Conservation (phyloP, 805 yeast genomes). For the Candida ulmi region DNA sequence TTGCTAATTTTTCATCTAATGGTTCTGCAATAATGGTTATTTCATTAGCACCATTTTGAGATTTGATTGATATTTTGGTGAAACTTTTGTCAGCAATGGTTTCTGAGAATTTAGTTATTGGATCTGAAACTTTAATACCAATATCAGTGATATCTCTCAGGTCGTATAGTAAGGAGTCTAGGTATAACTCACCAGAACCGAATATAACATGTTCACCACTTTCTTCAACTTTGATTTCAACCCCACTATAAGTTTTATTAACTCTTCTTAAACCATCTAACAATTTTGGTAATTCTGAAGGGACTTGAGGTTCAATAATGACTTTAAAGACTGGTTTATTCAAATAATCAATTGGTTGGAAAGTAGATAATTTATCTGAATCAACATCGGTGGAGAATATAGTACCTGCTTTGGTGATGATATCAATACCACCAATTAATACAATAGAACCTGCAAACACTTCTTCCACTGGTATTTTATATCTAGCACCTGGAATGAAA, state of each 20-base stretch:
- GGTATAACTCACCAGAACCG: conserved; percentile 83
- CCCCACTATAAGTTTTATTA: conserved; percentile 59
- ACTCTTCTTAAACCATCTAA: conserved; percentile 63
- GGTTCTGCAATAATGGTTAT: conserved; percentile 79
- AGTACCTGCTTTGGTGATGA: conserved; percentile 57
- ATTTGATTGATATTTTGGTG: conserved; percentile 56
- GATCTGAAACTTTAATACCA: conserved; percentile 79
- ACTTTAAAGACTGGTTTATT: conserved; percentile 65
- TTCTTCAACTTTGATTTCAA: conserved; percentile 70
- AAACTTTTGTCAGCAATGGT: conserved; percentile 62
- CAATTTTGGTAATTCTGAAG: conserved; percentile 72
- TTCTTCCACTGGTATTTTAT: conserved; percentile 46
- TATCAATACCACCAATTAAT: conserved; percentile 58
- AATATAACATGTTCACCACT: conserved; percentile 79
- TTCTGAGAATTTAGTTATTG: conserved; percentile 75
- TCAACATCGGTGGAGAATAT: conserved; percentile 30
- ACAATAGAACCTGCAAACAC: conserved; percentile 67
- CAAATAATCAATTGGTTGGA: conserved; percentile 39
- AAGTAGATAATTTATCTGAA: conserved; percentile 21
- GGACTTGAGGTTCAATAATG: conserved; percentile 76
- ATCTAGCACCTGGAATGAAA: conserved; percentile 63
- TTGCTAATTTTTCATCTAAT: conserved; percentile 45
- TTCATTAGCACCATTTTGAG: conserved; percentile 48
- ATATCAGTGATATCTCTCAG: conserved; percentile 54
- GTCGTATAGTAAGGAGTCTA: conserved; percentile 81